Base-by-base conservation (phyloP, 805 yeast species). In the Candida silvicultrix region DNA sequence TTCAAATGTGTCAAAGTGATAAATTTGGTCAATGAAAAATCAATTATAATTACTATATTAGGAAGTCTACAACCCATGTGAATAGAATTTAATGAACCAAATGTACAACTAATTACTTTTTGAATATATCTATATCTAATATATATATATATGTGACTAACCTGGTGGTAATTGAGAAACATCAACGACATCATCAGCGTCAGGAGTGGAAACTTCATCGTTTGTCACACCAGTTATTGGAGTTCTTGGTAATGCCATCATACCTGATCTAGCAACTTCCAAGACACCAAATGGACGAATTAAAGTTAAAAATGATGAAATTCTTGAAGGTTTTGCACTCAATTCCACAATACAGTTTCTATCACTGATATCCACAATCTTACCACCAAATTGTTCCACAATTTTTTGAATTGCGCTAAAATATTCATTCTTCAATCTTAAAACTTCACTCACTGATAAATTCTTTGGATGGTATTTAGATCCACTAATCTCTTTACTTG, bases 171-270 rank as follows among this genome's bases (percentile, higher is more conserved):
- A 77, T 68, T 84, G 88, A 45, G 92, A 77, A 54, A 84, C 85
- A 65, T 92, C 98, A 50, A 89, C 95, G 55, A 81, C 78, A 46
- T 85, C 87, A 46, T 72, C 67, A 32, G 83, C 85, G 49, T 78
- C 81, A 50, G 70, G 70, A 15, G 71, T 70, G 5, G 25, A 23
- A 12, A 69, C 74, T 10, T 76, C 84, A 25, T 74, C 80, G 20
- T 71, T 75, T 18, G 69, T 76, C 38, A 65, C 69, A 35, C 61
- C 59, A 52, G 83, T 87, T 56, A 89, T 70, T 38, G 96, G 97
- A 42, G 98, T 88, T 77, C 97, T 83, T 62, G 98, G 95, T 59
- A 94, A 77, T 10, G 98, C 99, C 92, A 94, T 89, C 95, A 92
- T 88, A 70, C 99, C 99, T 22, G 96, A 85, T 71, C 99, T 81